These are phyloP conservation scores for Wallacemonas sp. DNA, from an alignment of 208 protist species.

Conservation along the genomic window DNA sequence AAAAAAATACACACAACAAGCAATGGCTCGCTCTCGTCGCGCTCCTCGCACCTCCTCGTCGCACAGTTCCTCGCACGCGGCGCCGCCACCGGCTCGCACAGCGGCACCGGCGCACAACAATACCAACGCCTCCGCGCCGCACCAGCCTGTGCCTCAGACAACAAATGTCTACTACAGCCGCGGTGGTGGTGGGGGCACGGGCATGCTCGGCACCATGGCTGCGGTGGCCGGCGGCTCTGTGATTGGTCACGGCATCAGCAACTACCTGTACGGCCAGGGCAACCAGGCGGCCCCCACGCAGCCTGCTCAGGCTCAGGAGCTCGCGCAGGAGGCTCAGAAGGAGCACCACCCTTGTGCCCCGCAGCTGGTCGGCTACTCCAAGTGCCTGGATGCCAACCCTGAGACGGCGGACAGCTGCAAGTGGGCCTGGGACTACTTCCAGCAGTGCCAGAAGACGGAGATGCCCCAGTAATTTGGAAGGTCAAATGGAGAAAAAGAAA, in stretches of 20 bases:
- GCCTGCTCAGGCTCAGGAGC: conserved; percentile 82
- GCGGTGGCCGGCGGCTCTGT: conserved; percentile 83
- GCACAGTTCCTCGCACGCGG: no score
- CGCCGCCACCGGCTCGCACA: conserved; percentile 8
- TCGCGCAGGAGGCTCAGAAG: conserved; percentile 61
- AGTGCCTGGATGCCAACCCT: conserved; percentile 80
- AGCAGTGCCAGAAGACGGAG: conserved; percentile 69
- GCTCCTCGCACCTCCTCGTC: conserved; percentile 26
- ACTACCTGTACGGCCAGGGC: conserved; percentile 78
- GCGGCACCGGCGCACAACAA: no score
- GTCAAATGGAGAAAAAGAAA: neutral
- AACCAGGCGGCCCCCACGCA: conserved; percentile 68
- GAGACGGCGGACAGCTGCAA: conserved; percentile 67
- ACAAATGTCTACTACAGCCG: conserved; percentile 83
- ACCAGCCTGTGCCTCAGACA: conserved; percentile 42
- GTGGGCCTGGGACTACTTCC: conserved; percentile 90
- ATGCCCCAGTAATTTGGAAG: conserved; percentile 4
- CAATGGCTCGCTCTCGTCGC: conserved; percentile 69
- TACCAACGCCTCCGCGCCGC: conserved; percentile 20
- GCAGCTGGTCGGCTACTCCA: conserved; percentile 78
- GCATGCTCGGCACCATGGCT: conserved; percentile 84
- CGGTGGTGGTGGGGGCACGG: conserved; percentile 50
- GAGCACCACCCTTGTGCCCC: conserved; percentile 62
- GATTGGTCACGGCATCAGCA: conserved; percentile 85
- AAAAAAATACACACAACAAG: neutral